Base-by-base conservation (phyloP, 2,329 filamentous ascomycete genomes). In the Xylariaceae sp. region DNA sequence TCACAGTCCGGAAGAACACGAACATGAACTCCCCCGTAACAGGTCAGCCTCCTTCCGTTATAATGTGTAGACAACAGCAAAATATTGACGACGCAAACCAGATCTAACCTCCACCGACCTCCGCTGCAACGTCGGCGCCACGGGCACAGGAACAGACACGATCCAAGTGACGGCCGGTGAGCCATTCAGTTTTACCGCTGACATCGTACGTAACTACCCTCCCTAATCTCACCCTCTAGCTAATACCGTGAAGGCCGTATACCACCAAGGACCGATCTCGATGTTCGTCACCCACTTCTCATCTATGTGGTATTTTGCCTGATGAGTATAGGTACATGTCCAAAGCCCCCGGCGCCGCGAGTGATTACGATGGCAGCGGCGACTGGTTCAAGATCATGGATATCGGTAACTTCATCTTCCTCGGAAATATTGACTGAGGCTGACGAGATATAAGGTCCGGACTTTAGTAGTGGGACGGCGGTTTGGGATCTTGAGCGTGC, bases 1-100 rank as follows among this genome's bases (percentile, higher is more conserved):
- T 5, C 53, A 65, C 51, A 72, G 70, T 80, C 65, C 73, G 78
- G 52, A 70, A 75, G 61, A 79, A 80, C 71, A 74, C 70, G 58
- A 81, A 80, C 75, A 71, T 75, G 65, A 79, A 80, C 73, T 78
- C 75, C 5, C 78, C 77, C 4, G 77, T 79, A 15, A 78, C 75
- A 11, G 71, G 70, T 69, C 42, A n/a, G 11, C 17, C 39, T 23
- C 6, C 10, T n/a, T 11, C 15, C 23, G 17, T 18, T 18, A 18
- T 2, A 18, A 18, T 18, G n/a, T n/a, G n/a, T n/a, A n/a, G n/a
- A n/a, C n/a, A n/a, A n/a, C n/a, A n/a, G n/a, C n/a, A n/a, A n/a
- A n/a, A n/a, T n/a, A n/a, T 60, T 68, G 39, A 70, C 51, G 1
- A 34, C 9, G 49, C 1, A 17, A 74, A 72, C 75, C n/a, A 74